phyloP scores from a whole-genome alignment of 2,329 filamentous ascomycete species.

The Chaetomium globosum region DNA sequence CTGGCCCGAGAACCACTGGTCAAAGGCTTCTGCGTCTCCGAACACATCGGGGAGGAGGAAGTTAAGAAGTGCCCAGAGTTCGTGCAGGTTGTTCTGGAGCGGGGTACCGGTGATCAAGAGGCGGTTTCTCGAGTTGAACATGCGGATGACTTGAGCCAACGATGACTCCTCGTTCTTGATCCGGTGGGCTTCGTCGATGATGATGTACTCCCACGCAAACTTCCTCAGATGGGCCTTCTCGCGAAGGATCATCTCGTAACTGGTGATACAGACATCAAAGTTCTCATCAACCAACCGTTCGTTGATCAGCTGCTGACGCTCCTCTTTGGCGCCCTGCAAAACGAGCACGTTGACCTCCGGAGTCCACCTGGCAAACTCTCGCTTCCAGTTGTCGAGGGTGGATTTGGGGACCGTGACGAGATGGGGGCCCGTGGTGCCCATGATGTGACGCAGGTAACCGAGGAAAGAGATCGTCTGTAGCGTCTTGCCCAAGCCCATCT shows the following conservation, averaged over 20 bases:
- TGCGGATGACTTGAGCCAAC: constrained; percentile 89
- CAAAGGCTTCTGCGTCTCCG: constrained; percentile 92
- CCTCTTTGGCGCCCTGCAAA: constrained; percentile 92
- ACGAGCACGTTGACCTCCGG: constrained; percentile 94
- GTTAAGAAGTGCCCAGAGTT: constrained; percentile 95
- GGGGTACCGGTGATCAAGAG: constrained; percentile 95
- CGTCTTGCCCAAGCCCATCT: constrained; percentile 98
- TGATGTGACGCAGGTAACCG: constrained; percentile 88
- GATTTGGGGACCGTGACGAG: constrained; percentile 93
- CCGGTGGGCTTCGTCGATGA: constrained; percentile 95
- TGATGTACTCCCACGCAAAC: constrained; percentile 99
- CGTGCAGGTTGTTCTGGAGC: constrained; percentile 95
- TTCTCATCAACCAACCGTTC: constrained; percentile 90
- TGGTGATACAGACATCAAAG: constrained; percentile 97
- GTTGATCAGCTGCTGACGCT: constrained; percentile 83
- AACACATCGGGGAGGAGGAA: constrained; percentile 98
- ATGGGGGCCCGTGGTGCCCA: constrained; percentile 87
- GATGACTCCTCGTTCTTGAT: constrained; percentile 99
- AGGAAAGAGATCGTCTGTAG: constrained; percentile 96
- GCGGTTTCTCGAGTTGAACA: constrained; percentile 94
- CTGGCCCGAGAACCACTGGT: constrained; percentile 95
- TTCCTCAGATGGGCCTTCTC: constrained; percentile 96
- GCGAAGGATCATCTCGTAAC: constrained; percentile 97
- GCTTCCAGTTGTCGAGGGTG: constrained; percentile 96
- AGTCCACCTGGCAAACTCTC: constrained; percentile 92